Percentiles rank a stretch among this genome's conserved stretches.
Evolutionary conservation across 306 rosid species (phyloP).

Genomic region (Dryas drummondii): DNA sequence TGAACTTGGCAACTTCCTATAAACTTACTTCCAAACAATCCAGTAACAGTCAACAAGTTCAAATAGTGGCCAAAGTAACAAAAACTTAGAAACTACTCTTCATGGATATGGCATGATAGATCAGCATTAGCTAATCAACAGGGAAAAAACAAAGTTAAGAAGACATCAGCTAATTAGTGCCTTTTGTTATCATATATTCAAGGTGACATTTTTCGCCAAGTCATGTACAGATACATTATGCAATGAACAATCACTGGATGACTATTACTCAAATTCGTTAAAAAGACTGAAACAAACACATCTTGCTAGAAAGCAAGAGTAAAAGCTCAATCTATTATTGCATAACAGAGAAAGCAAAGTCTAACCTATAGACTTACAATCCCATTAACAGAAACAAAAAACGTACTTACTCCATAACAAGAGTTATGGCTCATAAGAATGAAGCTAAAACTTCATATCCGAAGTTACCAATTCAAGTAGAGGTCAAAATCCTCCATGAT

Average conservation of each 20-base stretch:
- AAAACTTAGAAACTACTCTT: too few species aligned
- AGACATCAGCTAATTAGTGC: not conserved
- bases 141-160: too few species aligned
- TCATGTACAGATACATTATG: not conserved
- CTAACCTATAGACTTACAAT: not conserved
- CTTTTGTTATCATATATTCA: not conserved
- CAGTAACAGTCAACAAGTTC: too few species aligned
- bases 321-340: not conserved
- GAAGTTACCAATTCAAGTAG: not conserved
- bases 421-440: not conserved
- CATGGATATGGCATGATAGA: too few species aligned
- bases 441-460: not conserved
- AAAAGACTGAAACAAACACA: not conserved
- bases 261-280: not conserved
- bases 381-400: not conserved
- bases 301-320: slow-evolving; percentile 20
- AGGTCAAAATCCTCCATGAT: not conserved
- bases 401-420: slow-evolving; percentile 16
- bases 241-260: not conserved
- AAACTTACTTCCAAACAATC: too few species aligned
- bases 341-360: not conserved
- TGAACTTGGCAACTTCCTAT: not conserved
- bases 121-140: too few species aligned
- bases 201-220: not conserved
- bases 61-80: too few species aligned